These are phyloP conservation scores for Monoraphidium neglectum DNA, from an alignment of 139 green algal species.

Conservation along the genomic window DNA sequence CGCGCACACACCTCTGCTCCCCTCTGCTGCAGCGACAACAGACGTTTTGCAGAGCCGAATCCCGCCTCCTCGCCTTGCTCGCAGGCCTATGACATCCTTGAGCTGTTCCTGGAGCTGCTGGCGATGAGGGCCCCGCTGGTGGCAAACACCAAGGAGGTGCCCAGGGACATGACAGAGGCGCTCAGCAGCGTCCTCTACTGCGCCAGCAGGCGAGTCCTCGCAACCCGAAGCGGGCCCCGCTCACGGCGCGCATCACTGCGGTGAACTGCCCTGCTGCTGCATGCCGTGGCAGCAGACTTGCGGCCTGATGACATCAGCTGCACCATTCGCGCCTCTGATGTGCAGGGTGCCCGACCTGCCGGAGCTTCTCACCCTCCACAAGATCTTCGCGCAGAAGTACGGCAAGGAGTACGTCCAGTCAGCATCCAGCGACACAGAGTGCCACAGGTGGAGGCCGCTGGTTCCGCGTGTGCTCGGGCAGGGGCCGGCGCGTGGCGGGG, in stretches of 20 bases:
- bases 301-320: not conserved
- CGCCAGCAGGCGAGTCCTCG: not conserved
- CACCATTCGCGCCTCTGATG: no score
- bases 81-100: slow-evolving; percentile 86
- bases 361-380: slow-evolving; percentile 60
- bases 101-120: slow-evolving; percentile 93
- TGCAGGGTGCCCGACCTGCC: slow-evolving; percentile 58
- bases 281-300: not conserved
- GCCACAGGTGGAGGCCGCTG: no score
- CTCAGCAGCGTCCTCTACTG: slow-evolving; percentile 11
- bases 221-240: no score
- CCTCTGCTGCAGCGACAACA: not conserved
- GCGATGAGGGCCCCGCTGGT: slow-evolving; percentile 77
- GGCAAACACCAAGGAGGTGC: slow-evolving; percentile 70
- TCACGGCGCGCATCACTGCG: no score
- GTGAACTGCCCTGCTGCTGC: no score
- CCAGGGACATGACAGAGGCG: slow-evolving; percentile 8
- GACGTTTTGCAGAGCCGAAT: no score
- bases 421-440: slow-evolving; percentile 30
- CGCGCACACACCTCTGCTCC: not conserved
- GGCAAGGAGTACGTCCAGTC: slow-evolving; percentile 48
- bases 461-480: no score
- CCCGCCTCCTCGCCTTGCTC: no score
- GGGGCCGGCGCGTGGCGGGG: no score
- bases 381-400: slow-evolving; percentile 45